Base-by-base conservation (phyloP, 1,139 yeast genomes). In the Taphrina populina region DNA sequence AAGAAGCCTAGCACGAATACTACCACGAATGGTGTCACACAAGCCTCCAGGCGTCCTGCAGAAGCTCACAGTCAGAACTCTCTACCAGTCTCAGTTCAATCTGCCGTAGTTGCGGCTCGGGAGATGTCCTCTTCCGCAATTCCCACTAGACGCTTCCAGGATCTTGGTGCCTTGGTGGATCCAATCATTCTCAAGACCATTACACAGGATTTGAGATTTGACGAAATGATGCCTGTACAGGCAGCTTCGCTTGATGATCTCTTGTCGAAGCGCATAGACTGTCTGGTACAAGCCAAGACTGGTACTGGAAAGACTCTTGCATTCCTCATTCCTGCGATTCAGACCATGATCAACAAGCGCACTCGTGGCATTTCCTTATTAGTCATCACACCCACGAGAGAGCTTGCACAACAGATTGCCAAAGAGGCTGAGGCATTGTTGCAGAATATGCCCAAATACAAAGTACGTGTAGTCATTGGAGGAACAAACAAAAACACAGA, bases 241-340 rank as follows among this genome's bases (percentile, higher is more conserved):
- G 85, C 95, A 34, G 83, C 88, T 69, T 88, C 97, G 13, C 90
- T 90, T 59, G 97, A 97, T 10, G 96, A 97, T 13, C 75, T 92
- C 62, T 74, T 90, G 63, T 95, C 96, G 0, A 97, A 97, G 43
- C 95, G 92, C 4, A 80, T 90, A 65, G 97, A 90, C 72, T 96
- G 90, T 23, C 77, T 90, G 58, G 97, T 96, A 63, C 96, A 96
- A 53, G 98, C 98, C 58, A 90, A 92, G 73, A 92, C 98, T 1
- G 98, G 98, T 44, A 88, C 96, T 0, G 98, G 98, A 69, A 92
- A 92, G 73, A 92, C 98, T 0, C 76, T 94, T 62, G 97, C 99
- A 4, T 92, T 94, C 66, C 76, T 94, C 65, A 78, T 92, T 59
- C 99, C 99, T 11, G 96, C 97, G 41, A 83, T 94, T 62, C 98